These are phyloP conservation scores for Candida ipomoeae DNA, from an alignment of 805 yeast genomes.

Conservation along the genomic window DNA sequence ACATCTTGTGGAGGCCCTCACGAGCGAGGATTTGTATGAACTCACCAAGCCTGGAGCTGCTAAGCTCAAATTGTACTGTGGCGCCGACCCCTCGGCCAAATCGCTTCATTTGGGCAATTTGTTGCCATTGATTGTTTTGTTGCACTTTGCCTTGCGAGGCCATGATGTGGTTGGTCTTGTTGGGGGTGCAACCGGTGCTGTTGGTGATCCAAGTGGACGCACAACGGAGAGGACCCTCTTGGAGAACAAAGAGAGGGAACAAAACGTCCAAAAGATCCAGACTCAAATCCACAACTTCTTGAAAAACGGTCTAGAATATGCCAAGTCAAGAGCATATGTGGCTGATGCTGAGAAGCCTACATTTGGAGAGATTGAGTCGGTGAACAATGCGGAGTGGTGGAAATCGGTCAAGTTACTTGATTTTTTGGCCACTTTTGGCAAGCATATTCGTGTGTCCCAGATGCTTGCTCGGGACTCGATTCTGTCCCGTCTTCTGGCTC, in stretches of 20 bases:
- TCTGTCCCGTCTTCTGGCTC: constrained; percentile 62
- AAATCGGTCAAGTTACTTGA: constrained; percentile 66
- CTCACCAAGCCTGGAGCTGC: constrained; percentile 24
- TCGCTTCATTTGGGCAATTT: constrained; percentile 90
- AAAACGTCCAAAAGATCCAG: constrained; percentile 58
- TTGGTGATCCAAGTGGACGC: constrained; percentile 96
- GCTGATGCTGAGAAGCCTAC: constrained; percentile 20
- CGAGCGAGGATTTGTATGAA: constrained; percentile 35
- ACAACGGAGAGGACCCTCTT: constrained; percentile 65
- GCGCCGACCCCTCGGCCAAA: constrained; percentile 93
- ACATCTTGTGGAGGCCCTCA: constrained; percentile 34
- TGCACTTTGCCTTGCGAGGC: constrained; percentile 83
- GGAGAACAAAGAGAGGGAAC: constrained; percentile 45
- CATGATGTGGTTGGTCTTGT: constrained; percentile 80
- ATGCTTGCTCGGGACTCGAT: constrained; percentile 91
- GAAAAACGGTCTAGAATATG: constrained; percentile 57
- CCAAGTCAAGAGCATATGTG: constrained; percentile 42
- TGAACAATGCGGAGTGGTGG: constrained; percentile 88
- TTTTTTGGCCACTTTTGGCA: constrained; percentile 73
- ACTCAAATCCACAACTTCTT: constrained; percentile 62
- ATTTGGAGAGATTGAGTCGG: constrained; percentile 41
- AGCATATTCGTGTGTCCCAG: constrained; percentile 71
- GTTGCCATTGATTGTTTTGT: constrained; percentile 76
- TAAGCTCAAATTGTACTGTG: constrained; percentile 70
- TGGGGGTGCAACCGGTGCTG: constrained; percentile 93